Percentiles rank a stretch among this genome's conserved stretches.
phyloP scores from a whole-genome alignment of 352 stramenopile genomes.

The Globisporangium recalcitrans region DNA sequence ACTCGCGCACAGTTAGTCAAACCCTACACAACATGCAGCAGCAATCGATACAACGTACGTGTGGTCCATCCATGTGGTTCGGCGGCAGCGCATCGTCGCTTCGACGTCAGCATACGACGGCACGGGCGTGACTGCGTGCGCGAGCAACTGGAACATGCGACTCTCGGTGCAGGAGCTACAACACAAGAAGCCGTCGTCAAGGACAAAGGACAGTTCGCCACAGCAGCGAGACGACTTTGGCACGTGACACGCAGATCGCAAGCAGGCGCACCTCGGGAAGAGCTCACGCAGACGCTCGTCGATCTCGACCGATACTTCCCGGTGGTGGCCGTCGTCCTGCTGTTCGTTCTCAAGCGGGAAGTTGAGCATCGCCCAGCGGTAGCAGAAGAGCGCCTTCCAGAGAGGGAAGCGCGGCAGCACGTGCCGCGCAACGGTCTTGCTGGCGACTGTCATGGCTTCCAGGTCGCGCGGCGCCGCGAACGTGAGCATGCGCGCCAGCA shows the following conservation, averaged over 20 bases:
- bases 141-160: conserved; percentile 68
- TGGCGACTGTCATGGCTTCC: conserved; percentile 50
- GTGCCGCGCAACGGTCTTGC: conserved; percentile 29
- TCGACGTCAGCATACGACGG: conserved; percentile 56
- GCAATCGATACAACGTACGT: conserved; percentile 23
- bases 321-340: background rate
- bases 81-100: conserved; percentile 34
- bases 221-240: background rate
- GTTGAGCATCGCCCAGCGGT: conserved; percentile 58
- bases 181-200: background rate
- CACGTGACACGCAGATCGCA: background rate
- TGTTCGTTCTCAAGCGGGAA: conserved; percentile 34
- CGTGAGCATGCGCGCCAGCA: conserved; percentile 40
- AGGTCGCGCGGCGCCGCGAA: conserved; percentile 45
- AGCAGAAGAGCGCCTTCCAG: conserved; percentile 57
- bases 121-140: conserved; percentile 57
- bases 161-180: conserved; percentile 44
- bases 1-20: background rate
- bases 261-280: conserved; percentile 36
- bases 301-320: conserved; percentile 25
- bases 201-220: conserved; percentile 20
- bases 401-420: conserved; percentile 54
- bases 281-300: conserved; percentile 31
- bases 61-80: conserved; percentile 41
- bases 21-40: background rate